These are phyloP conservation scores for Solanum chacoense DNA, from an alignment of 305 asterid genomes.

Conservation along the genomic window DNA sequence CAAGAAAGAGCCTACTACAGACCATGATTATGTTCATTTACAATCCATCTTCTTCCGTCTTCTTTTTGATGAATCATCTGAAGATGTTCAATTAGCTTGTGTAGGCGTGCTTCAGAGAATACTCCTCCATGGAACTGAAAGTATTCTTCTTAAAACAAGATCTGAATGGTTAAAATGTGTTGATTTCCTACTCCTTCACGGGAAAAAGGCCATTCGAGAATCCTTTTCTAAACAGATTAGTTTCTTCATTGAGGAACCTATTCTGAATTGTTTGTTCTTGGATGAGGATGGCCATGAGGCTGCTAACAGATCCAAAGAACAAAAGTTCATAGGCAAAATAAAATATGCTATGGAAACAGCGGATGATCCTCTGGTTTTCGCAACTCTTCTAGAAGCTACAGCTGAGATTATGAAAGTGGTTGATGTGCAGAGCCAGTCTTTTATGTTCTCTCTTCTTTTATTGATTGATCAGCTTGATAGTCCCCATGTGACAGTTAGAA, in stretches of 20 bases:
- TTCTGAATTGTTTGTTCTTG: conserved; percentile 50
- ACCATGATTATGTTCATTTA: conserved; percentile 41
- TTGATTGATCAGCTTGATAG: conserved; percentile 78
- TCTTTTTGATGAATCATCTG: conserved; percentile 63
- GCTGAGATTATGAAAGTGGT: conserved; percentile 70
- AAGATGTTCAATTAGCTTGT: conserved; percentile 82
- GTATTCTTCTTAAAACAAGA: conserved; percentile 47
- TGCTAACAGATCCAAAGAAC: conserved; percentile 58
- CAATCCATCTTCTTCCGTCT: conserved; percentile 70
- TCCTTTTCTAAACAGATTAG: conserved; percentile 66
- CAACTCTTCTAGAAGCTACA: conserved; percentile 74
- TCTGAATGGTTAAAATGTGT: conserved; percentile 69
- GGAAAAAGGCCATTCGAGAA: conserved; percentile 66
- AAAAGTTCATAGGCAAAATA: conserved; percentile 73
- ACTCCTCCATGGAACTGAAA: conserved; percentile 67
- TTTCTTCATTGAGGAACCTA: conserved; percentile 56
- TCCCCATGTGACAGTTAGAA: conserved; percentile 52
- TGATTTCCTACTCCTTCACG: conserved; percentile 61
- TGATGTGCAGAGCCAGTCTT: conserved; percentile 54
- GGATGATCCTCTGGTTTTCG: conserved; percentile 65
- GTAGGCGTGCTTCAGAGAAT: conserved; percentile 54
- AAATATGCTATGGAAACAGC: conserved; percentile 70
- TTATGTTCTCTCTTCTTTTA: conserved; percentile 67
- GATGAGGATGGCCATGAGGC: conserved; percentile 24
- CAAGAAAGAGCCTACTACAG: conserved; percentile 17